Evolutionary conservation across 2,329 filamentous ascomycete species (phyloP).

Genomic region (Camillea tinctor): DNA sequence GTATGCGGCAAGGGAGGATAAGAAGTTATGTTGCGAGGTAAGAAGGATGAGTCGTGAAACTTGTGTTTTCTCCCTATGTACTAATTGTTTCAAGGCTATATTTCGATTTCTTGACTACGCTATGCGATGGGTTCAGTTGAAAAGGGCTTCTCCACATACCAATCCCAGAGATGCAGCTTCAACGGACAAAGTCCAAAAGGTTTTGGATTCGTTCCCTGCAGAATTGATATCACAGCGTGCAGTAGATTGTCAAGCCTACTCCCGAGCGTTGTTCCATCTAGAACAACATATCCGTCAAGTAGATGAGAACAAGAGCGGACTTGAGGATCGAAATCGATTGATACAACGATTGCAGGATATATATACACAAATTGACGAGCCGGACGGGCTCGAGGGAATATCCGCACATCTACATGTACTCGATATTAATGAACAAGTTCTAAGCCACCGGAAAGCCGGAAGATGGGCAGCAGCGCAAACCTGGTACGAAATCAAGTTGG

Average conservation of each 20-base stretch:
- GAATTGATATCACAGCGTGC: conserved; percentile 77
- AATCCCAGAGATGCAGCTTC: conserved; percentile 47
- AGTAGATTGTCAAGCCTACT: conserved; percentile 91
- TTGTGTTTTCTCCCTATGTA: conserved; percentile 17
- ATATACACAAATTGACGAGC: conserved; percentile 96
- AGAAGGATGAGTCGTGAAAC: conserved; percentile 24
- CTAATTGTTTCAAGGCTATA: conserved; percentile 61
- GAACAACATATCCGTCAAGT: conserved; percentile 76
- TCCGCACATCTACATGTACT: conserved; percentile 81
- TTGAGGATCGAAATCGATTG: conserved; percentile 60
- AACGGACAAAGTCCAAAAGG: conserved; percentile 47
- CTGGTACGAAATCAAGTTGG: conserved; percentile 92
- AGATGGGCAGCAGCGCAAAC: conserved; percentile 93
- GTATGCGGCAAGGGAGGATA: conserved; percentile 67
- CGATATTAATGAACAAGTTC: conserved; percentile 89
- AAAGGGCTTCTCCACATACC: conserved; percentile 44
- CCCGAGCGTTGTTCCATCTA: conserved; percentile 88
- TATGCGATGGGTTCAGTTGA: conserved; percentile 84
- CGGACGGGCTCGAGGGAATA: conserved; percentile 92
- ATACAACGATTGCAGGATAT: conserved; percentile 85
- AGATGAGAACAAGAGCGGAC: conserved; percentile 43
- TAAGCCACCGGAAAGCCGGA: conserved; percentile 89
- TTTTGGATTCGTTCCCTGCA: conserved; percentile 64
- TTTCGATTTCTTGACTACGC: conserved; percentile 91
- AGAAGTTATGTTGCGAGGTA: conserved; percentile 86